Base-by-base conservation (phyloP, 2,329 filamentous ascomycete genomes). In the Aspergillus bombycis region DNA sequence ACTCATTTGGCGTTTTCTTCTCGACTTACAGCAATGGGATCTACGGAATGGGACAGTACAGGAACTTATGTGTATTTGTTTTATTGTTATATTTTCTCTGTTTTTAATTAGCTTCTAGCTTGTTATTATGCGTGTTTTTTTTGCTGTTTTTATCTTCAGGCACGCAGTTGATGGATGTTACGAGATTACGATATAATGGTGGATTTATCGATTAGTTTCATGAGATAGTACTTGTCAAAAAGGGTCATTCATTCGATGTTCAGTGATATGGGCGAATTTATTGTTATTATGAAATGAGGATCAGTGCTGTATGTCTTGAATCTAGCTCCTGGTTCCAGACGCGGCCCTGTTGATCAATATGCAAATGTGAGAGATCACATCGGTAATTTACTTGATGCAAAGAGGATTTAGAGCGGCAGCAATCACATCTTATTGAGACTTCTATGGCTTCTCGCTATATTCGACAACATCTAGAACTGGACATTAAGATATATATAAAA, bases 141-240 rank as follows among this genome's bases (percentile, higher is more conserved):
- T 60, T 64, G 32, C 36, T 57, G 19, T 65, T 57, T 26, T 64
- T 46, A 11, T 57, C 28, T 62, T 59, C 48, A 43, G 46, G 53
- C 53, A 55, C 57, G 52, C 55, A 60, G 56, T 61, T 63, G 58
- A 63, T 60, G 58, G 64, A 57, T n/a, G 64, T 65, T 62, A 72
- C 60, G 71, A 72, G 68, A 55, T 69, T 58, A 72, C 58, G 71
- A 72, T 67, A 70, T 62, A 52, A 55, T 57, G 61, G 57, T 60
- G 46, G 57, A 50, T 41, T n/a, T 45, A 54, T 61, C 36, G 58
- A 59, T 61, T 53, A 56, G 30, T 48, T 65, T 53, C 34, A 67
- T 57, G 53, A 53, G 26, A 41, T 48, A 53, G 45, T 46, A 41
- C 55, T 58, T 46, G 30, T 26, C 32, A 34, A 34, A 34, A 54